These are phyloP conservation scores for Suaeda aralocaspica DNA, from an alignment of 148 eudicot genomes.

Conservation along the genomic window DNA sequence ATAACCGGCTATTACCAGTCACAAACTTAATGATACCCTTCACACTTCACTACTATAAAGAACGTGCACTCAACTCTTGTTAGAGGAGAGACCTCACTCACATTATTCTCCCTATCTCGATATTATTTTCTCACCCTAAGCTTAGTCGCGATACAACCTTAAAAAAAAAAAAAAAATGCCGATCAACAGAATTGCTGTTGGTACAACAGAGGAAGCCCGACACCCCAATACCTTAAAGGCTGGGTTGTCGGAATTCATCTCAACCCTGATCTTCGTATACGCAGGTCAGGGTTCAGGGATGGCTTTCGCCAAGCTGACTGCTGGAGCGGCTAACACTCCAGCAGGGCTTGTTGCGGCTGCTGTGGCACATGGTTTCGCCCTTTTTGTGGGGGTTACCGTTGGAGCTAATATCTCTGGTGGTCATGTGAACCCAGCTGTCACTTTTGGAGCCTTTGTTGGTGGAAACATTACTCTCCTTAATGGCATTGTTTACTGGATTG, in stretches of 20 bases:
- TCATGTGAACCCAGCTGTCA: conserved; percentile 60
- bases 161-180: conserved; percentile 23
- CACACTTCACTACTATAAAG: conserved; percentile 8
- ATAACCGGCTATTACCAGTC: conserved; percentile 20
- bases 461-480: conserved; percentile 46
- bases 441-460: conserved; percentile 52
- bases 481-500: conserved; percentile 54
- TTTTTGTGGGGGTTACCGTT: conserved; percentile 50
- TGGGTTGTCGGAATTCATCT: conserved; percentile 45
- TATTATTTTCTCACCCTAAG: background rate
- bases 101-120: too few relatives aligned
- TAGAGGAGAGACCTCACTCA: conserved; percentile 3
- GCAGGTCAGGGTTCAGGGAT: conserved; percentile 54
- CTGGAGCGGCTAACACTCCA: conserved; percentile 37
- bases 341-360: conserved; percentile 53
- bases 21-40: background rate
- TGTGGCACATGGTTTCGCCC: conserved; percentile 42
- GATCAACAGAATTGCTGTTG: conserved; percentile 28
- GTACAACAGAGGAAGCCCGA: conserved; percentile 28
- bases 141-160: background rate
- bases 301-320: conserved; percentile 46
- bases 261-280: conserved; percentile 41
- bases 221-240: conserved; percentile 38
- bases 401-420: conserved; percentile 63
- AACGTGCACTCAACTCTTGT: conserved; percentile 15